phyloP scores from a whole-genome alignment of 2,329 filamentous ascomycete genomes.

The Exophiala oligosperma region DNA sequence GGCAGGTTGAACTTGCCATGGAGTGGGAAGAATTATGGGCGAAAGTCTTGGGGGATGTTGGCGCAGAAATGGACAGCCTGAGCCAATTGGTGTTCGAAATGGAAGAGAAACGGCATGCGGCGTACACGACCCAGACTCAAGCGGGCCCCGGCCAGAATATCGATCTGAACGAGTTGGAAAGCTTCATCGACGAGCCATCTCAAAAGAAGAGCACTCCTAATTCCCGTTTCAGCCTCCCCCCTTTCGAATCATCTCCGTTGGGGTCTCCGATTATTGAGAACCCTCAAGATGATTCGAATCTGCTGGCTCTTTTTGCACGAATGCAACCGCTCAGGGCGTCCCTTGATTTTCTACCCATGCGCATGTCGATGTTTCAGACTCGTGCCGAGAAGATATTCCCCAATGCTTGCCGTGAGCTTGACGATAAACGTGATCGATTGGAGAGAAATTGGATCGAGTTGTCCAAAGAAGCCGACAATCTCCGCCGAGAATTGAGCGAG shows the following conservation, averaged over 20 bases:
- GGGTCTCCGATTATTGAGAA: constrained; percentile 45
- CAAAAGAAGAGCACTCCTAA: constrained; percentile 55
- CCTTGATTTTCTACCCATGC: constrained; percentile 93
- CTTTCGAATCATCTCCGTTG: constrained; percentile 49
- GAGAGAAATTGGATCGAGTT: constrained; percentile 87
- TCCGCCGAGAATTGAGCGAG: constrained; percentile 88
- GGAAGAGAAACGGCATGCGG: constrained; percentile 90
- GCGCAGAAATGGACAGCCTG: constrained; percentile 79
- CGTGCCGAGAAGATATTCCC: constrained; percentile 79
- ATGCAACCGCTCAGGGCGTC: constrained; percentile 94
- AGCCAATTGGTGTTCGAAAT: constrained; percentile 89
- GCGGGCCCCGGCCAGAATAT: constrained; percentile 60
- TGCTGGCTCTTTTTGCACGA: constrained; percentile 86
- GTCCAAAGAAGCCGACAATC: constrained; percentile 82
- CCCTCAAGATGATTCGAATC: constrained; percentile 77
- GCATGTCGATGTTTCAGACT: constrained; percentile 79
- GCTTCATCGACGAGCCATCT: constrained; percentile 82
- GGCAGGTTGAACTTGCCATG: constrained; percentile 94
- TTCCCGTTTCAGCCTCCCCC: constrained; percentile 65
- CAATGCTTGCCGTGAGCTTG: constrained; percentile 85
- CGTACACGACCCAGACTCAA: constrained; percentile 62
- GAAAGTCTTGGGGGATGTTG: constrained; percentile 87
- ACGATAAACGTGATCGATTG: constrained; percentile 69
- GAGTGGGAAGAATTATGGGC: constrained; percentile 99
- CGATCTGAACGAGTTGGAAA: constrained; percentile 87